Percentiles rank a stretch among this genome's conserved stretches.
phyloP scores from a whole-genome alignment of 306 rosid species.

The Castanea mollissima region DNA sequence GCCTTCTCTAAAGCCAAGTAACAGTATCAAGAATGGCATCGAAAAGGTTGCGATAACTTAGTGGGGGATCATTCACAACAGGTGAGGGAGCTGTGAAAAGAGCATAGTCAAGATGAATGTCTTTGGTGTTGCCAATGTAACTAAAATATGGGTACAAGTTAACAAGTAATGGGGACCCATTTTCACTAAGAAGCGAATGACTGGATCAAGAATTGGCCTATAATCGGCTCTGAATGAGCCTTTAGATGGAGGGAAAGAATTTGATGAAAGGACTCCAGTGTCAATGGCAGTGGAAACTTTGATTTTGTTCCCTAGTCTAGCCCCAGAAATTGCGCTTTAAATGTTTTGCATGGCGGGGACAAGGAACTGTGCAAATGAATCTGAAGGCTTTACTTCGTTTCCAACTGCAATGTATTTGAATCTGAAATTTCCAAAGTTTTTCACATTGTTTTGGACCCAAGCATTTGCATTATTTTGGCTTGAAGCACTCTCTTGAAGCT shows the following conservation, averaged over 20 bases:
- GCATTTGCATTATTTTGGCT: slow-evolving; percentile 30
- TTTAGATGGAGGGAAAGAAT: slow-evolving; percentile 41
- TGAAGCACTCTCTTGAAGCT: slow-evolving; percentile 21
- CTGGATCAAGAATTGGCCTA: slow-evolving; percentile 16
- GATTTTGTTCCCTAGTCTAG: slow-evolving; percentile 12
- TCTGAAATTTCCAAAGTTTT: slow-evolving; percentile 23
- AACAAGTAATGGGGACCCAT: slow-evolving; percentile 33
- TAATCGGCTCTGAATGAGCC: slow-evolving; percentile 25
- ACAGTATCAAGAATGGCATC: slow-evolving; percentile 38
- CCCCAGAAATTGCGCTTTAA: slow-evolving; percentile 29
- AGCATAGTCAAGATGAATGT: slow-evolving; percentile 31
- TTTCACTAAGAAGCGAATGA: slow-evolving; percentile 23
- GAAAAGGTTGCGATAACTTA: slow-evolving; percentile 35
- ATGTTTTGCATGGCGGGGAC: slow-evolving; percentile 44
- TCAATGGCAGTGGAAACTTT: slow-evolving; percentile 42
- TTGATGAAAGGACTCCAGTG: slow-evolving; percentile 3
- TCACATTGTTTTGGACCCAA: slow-evolving; percentile 41
- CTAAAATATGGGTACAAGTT: slow-evolving; percentile 44
- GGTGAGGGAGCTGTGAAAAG: slow-evolving; percentile 23
- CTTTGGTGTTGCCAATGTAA: slow-evolving; percentile 1
- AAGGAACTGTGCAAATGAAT: slow-evolving; percentile 17
- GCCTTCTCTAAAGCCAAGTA: slow-evolving; percentile 41
- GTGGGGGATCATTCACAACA: slow-evolving; percentile 31
- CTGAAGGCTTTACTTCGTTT: slow-evolving; percentile 35
- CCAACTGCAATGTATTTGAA: slow-evolving; percentile 53